phyloP scores from a whole-genome alignment of 345 rosid genomes.

The Chamaenerion angustifolium region DNA sequence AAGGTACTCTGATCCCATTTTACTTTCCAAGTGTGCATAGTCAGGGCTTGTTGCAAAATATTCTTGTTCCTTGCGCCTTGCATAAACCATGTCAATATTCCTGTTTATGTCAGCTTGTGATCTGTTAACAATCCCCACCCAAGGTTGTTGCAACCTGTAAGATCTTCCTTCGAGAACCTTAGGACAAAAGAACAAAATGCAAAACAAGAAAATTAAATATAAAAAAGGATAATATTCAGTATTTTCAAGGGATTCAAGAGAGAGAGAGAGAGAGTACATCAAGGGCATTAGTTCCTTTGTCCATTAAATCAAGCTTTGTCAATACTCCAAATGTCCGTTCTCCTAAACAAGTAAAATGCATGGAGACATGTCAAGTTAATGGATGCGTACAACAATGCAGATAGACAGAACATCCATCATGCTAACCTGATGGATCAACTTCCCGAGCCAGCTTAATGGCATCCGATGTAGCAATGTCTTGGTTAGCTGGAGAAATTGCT shows the following conservation, averaged over 20 bases:
- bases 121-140: constrained; percentile 98
- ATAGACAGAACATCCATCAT: neutral
- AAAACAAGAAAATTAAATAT: neutral
- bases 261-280: constrained; percentile 37
- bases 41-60: constrained; percentile 88
- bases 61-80: constrained; percentile 74
- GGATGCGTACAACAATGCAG: neutral
- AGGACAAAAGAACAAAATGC: constrained; percentile 5
- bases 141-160: constrained; percentile 69
- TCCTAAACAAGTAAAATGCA: constrained; percentile 23
- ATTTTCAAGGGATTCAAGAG: neutral
- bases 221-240: neutral
- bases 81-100: constrained; percentile 73
- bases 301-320: constrained; percentile 95
- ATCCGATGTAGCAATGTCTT: constrained; percentile 94
- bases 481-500: constrained; percentile 96
- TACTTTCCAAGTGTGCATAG: constrained; percentile 74
- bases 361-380: neutral
- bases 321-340: constrained; percentile 96
- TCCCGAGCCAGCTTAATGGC: constrained; percentile 81
- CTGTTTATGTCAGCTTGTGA: constrained; percentile 95
- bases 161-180: constrained; percentile 95
- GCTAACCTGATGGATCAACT: constrained; percentile 70
- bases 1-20: constrained; percentile 95
- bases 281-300: constrained; percentile 92